phyloP scores from a whole-genome alignment of 768 basidiomycete species.

The Mrakia frigida region DNA sequence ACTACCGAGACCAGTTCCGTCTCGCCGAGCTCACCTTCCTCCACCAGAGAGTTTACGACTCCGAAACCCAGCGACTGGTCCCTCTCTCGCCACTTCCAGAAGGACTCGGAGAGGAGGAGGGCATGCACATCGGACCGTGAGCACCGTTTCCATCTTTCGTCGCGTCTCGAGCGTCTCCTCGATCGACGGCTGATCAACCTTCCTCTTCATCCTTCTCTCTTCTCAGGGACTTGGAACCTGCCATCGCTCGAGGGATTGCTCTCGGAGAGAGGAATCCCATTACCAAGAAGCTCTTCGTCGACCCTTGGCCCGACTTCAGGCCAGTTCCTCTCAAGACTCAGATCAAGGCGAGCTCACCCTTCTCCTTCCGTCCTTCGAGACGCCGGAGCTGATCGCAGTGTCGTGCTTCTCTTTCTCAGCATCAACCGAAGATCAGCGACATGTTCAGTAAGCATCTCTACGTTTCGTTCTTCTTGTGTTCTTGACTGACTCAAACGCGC shows the following conservation, averaged over 20 bases:
- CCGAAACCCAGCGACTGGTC: constrained; percentile 58
- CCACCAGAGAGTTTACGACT: constrained; percentile 88
- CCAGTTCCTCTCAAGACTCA: constrained; percentile 53
- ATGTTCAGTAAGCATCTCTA: constrained; percentile 16
- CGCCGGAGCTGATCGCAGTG: neutral
- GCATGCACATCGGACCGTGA: constrained; percentile 52
- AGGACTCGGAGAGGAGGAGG: constrained; percentile 56
- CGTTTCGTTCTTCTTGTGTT: neutral
- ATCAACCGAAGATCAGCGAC: constrained; percentile 27
- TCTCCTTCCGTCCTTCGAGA: neutral
- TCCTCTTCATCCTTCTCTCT: constrained; percentile 26
- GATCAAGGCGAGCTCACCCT: neutral
- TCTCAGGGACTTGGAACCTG: constrained; percentile 59
- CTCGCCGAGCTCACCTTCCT: constrained; percentile 87
- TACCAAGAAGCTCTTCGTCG: constrained; percentile 62
- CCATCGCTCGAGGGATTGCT: constrained; percentile 62
- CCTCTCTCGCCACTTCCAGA: constrained; percentile 61
- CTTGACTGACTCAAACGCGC: neutral
- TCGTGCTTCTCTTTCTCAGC: neutral
- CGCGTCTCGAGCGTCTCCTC: no score
- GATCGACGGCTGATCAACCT: constrained; percentile 5
- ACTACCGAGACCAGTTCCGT: constrained; percentile 68
- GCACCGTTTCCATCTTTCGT: constrained; percentile 57
- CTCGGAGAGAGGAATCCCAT: constrained; percentile 66
- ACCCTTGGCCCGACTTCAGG: constrained; percentile 65